phyloP scores from a whole-genome alignment of 768 basidiomycete species.

The Phaffia tasmanica region DNA sequence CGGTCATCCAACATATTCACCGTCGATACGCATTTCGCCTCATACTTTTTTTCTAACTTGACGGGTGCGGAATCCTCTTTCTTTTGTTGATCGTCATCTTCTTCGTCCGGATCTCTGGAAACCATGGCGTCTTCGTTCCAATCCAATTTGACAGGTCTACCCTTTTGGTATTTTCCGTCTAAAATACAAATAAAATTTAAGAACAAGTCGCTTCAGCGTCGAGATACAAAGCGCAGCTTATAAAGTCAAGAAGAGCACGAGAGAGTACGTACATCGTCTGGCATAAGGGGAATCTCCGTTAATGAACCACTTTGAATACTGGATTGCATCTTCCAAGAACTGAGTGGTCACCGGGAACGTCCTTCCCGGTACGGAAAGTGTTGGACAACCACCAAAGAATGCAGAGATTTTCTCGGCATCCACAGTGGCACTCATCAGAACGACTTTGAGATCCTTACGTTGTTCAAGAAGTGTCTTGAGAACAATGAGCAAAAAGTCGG shows the following conservation, averaged over 20 bases:
- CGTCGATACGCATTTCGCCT: slow-evolving; percentile 57
- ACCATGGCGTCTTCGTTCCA: slow-evolving; percentile 63
- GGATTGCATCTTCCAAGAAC: slow-evolving; percentile 72
- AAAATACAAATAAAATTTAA: not conserved
- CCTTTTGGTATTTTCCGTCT: slow-evolving; percentile 21
- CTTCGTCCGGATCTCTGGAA: slow-evolving; percentile 49
- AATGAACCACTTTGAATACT: slow-evolving; percentile 53
- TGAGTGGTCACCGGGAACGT: slow-evolving; percentile 82
- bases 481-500: slow-evolving; percentile 90
- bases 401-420: slow-evolving; percentile 62
- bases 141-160: slow-evolving; percentile 43
- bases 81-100: slow-evolving; percentile 42
- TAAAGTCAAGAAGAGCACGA: not conserved
- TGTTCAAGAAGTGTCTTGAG: slow-evolving; percentile 68
- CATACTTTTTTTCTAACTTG: slow-evolving; percentile 63
- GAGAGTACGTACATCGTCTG: slow-evolving; percentile 27
- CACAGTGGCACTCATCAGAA: slow-evolving; percentile 93
- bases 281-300: slow-evolving; percentile 65
- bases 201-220: not conserved
- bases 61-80: slow-evolving; percentile 36
- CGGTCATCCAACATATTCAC: slow-evolving; percentile 79
- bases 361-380: slow-evolving; percentile 78
- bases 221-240: too few relatives aligned
- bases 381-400: slow-evolving; percentile 74
- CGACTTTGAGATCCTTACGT: slow-evolving; percentile 74